phyloP scores from a whole-genome alignment of 352 stramenopile species.

The Phytophthora kernoviae region DNA sequence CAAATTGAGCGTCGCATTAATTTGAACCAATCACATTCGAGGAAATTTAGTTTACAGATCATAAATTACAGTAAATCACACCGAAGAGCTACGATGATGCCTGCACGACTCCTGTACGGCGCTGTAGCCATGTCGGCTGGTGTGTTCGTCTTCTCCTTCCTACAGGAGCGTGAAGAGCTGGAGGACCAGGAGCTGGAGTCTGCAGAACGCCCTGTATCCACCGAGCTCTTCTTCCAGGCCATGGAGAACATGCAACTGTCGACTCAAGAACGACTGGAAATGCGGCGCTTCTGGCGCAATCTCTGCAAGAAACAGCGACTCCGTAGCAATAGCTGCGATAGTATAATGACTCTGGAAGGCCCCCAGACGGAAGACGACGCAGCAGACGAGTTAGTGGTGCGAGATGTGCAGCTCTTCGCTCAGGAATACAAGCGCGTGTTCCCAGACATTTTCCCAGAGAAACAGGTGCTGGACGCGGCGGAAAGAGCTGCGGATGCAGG shows the following conservation, averaged over 20 bases:
- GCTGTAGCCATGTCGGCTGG: conserved; percentile 80
- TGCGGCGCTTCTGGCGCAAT: conserved; percentile 81
- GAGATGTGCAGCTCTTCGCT: conserved; percentile 76
- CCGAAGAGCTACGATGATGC: conserved; percentile 42
- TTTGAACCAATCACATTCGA: too few relatives aligned
- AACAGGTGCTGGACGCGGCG: conserved; percentile 62
- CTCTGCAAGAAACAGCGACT: conserved; percentile 54
- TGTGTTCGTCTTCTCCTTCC: conserved; percentile 77
- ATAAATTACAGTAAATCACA: too few relatives aligned
- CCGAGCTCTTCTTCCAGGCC: conserved; percentile 66
- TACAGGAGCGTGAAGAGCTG: conserved; percentile 80
- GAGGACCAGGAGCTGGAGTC: conserved; percentile 62
- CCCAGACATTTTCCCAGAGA: conserved; percentile 75
- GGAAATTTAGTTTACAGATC: too few relatives aligned
- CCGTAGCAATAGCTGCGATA: conserved; percentile 3
- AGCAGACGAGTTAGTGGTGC: conserved; percentile 41
- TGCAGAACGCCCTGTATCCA: conserved; percentile 55
- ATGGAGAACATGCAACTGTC: conserved; percentile 68
- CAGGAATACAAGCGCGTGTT: conserved; percentile 86
- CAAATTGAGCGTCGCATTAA: too few relatives aligned
- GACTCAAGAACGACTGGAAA: conserved; percentile 64
- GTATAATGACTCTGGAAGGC: background rate
- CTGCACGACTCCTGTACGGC: conserved; percentile 68
- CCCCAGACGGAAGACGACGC: background rate
- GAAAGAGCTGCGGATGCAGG: conserved; percentile 49